Conservation (phyloP, 1,139 yeast genomes). For the Lodderomyces oxycetoniae region DNA sequence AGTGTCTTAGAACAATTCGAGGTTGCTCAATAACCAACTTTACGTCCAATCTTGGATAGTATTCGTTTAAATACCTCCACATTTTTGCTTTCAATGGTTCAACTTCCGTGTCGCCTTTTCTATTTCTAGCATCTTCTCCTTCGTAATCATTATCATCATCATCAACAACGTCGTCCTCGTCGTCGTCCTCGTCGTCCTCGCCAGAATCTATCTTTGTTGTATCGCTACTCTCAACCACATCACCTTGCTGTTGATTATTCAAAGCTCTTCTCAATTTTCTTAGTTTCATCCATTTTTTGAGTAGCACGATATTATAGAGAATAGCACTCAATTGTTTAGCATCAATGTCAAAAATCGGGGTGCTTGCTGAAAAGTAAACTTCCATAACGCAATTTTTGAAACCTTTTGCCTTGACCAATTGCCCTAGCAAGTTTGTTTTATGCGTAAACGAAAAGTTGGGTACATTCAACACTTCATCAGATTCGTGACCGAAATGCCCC, state of each 20-base stretch:
- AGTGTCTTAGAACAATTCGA: constrained; percentile 31
- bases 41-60: constrained; percentile 40
- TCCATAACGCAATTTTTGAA: constrained; percentile 38
- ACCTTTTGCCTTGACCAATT: constrained; percentile 31
- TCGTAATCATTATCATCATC: background rate
- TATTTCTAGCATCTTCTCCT: background rate
- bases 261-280: constrained; percentile 15
- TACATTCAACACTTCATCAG: constrained; percentile 44
- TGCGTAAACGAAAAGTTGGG: constrained; percentile 52
- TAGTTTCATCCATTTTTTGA: constrained; percentile 30
- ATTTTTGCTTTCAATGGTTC: constrained; percentile 10
- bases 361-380: constrained; percentile 41
- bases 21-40: constrained; percentile 45
- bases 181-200: constrained; percentile 5
- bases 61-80: constrained; percentile 29
- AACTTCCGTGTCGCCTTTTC: constrained; percentile 1
- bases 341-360: constrained; percentile 48
- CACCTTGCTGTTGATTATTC: background rate
- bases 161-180: constrained; percentile 1
- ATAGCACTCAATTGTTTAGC: constrained; percentile 39
- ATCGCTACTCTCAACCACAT: background rate
- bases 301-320: constrained; percentile 33
- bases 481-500: constrained; percentile 14
- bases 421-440: constrained; percentile 49
- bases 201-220: background rate